Conservation (phyloP, 257 asterid species). For the Nicotiana paniculata region DNA sequence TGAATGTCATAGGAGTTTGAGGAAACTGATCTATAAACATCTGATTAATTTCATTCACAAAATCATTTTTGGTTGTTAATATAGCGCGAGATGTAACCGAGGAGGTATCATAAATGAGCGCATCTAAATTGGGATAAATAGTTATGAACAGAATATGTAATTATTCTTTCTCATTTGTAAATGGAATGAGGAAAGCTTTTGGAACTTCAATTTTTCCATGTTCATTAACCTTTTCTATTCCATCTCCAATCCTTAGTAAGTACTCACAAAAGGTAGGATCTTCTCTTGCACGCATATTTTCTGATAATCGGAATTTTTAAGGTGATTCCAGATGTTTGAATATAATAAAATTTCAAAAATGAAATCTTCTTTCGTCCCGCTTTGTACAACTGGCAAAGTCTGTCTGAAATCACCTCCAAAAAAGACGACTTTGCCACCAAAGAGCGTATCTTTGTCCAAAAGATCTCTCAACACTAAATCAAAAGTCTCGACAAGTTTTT, state of each 20-base stretch:
- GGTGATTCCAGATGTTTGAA: neutral
- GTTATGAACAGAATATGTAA: neutral
- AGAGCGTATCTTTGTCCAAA: neutral
- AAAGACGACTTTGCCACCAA: slow-evolving; percentile 6
- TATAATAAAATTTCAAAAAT: neutral
- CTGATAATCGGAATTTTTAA: neutral
- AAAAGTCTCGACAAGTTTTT: neutral
- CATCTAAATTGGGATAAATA: neutral
- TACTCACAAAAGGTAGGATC: neutral
- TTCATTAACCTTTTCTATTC: neutral
- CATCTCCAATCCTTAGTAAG: too few species aligned
- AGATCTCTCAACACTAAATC: neutral
- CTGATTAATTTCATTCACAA: neutral
- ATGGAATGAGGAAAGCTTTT: too few species aligned
- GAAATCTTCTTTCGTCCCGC: neutral
- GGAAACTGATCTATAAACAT: neutral
- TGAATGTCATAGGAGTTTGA: neutral
- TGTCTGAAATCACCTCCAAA: slow-evolving; percentile 5
- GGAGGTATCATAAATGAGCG: neutral
- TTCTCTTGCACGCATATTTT: neutral
- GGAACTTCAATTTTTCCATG: neutral
- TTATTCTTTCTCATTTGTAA: too few species aligned
- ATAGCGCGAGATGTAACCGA: neutral
- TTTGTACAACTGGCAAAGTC: neutral
- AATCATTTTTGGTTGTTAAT: neutral